These are phyloP conservation scores for Trapa bicornis DNA, from an alignment of 345 rosid species.

Conservation along the genomic window DNA sequence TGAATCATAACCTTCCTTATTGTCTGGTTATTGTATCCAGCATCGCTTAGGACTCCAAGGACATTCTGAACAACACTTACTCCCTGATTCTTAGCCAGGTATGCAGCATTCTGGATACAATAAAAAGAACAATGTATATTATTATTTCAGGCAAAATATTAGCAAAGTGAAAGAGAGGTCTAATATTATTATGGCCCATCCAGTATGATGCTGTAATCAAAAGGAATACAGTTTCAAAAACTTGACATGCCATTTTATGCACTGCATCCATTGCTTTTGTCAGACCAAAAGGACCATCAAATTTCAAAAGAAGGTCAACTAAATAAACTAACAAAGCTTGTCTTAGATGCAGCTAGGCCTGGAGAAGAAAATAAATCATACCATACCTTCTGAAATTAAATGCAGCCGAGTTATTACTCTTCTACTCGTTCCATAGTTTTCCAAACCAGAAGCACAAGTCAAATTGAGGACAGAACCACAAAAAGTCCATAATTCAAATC, in stretches of 20 bases:
- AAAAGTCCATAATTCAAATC: too few relatives aligned
- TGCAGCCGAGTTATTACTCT: too few relatives aligned
- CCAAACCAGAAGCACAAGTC: too few relatives aligned
- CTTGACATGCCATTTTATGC: background rate
- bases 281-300: background rate
- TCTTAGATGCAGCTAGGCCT: background rate
- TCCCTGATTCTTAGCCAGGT: constrained; percentile 48
- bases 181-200: background rate
- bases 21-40: constrained; percentile 43
- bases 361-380: background rate
- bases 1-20: constrained; percentile 59
- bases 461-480: too few relatives aligned
- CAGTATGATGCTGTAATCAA: background rate
- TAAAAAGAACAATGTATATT: constrained; percentile 5
- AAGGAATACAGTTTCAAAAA: background rate
- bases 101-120: constrained; percentile 52
- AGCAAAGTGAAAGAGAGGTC: background rate
- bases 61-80: constrained; percentile 40
- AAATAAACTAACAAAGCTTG: background rate
- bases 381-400: background rate
- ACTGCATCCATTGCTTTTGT: background rate
- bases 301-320: background rate
- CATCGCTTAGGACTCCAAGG: constrained; percentile 36
- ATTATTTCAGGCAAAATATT: background rate
- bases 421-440: too few relatives aligned